phyloP scores from a whole-genome alignment of 495 filamentous ascomycete genomes.

The Hypoxylon cercidicola region DNA sequence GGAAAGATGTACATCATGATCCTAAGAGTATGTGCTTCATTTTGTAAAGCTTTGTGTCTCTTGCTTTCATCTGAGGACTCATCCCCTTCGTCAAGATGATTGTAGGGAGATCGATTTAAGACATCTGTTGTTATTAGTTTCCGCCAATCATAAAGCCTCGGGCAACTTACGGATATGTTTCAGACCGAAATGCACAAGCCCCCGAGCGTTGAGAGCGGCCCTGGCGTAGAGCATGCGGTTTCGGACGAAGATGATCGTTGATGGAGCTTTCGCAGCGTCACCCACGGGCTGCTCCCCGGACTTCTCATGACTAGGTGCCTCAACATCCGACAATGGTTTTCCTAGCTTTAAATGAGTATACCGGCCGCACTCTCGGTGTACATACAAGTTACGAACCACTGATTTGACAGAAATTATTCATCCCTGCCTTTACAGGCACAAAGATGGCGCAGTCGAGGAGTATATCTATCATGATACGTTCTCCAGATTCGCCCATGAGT shows the following conservation, averaged over 20 bases:
- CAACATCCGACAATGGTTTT: slow-evolving; percentile 51
- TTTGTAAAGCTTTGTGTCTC: slow-evolving; percentile 33
- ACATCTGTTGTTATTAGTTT: slow-evolving; percentile 68
- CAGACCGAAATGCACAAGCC: slow-evolving; percentile 76
- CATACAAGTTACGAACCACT: slow-evolving; percentile 67
- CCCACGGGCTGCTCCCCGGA: slow-evolving; percentile 13
- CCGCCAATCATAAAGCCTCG: not conserved
- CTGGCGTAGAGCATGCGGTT: slow-evolving; percentile 88
- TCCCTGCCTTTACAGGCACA: slow-evolving; percentile 64
- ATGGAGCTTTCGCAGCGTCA: slow-evolving; percentile 51
- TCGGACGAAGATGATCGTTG: slow-evolving; percentile 79
- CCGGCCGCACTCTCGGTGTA: not conserved
- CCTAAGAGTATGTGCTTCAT: slow-evolving; percentile 69
- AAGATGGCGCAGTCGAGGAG: slow-evolving; percentile 85
- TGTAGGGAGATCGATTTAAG: slow-evolving; percentile 75
- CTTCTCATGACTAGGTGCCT: slow-evolving; percentile 30
- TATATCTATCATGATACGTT: slow-evolving; percentile 83
- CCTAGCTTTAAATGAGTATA: slow-evolving; percentile 34
- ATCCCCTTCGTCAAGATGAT: slow-evolving; percentile 10
- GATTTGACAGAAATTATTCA: slow-evolving; percentile 77
- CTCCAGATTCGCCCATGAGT: slow-evolving; percentile 79
- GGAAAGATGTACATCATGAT: slow-evolving; percentile 95
- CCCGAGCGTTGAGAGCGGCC: slow-evolving; percentile 72
- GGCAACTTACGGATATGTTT: slow-evolving; percentile 77
- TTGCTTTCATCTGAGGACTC: slow-evolving; percentile 10